Conservation (phyloP, 768 basidiomycete genomes). For the Russula lepida region DNA sequence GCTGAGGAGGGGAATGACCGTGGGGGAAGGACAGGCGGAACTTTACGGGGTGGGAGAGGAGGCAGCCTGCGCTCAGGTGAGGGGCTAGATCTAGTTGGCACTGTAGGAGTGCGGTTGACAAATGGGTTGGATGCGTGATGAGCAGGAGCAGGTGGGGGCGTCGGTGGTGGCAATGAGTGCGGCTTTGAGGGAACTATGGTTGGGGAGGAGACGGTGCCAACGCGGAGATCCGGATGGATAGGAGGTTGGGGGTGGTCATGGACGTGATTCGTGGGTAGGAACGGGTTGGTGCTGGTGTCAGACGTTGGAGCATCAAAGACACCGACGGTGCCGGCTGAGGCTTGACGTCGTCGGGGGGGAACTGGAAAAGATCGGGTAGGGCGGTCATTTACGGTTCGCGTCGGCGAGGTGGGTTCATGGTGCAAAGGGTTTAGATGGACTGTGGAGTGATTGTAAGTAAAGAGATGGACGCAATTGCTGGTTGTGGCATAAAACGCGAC, state of each 20-base stretch:
- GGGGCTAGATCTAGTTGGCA: neutral
- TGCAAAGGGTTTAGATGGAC: conserved; percentile 1
- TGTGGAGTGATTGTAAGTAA: neutral
- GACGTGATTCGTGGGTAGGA: conserved; percentile 1
- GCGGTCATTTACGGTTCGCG: conserved; percentile 13
- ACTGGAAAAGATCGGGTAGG: conserved; percentile 9
- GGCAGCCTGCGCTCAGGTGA: conserved; percentile 17
- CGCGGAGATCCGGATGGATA: conserved; percentile 16
- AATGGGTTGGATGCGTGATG: conserved; percentile 22
- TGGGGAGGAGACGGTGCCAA: conserved; percentile 11
- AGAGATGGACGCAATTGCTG: neutral
- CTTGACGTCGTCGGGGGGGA: conserved; percentile 16
- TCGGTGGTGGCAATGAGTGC: neutral
- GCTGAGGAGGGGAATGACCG: conserved; percentile 20
- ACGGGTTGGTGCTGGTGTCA: conserved; percentile 21
- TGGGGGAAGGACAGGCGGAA: conserved; percentile 20
- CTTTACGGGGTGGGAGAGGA: conserved; percentile 17
- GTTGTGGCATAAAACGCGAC: neutral
- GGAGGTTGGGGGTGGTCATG: conserved; percentile 17
- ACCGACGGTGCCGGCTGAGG: conserved; percentile 1
- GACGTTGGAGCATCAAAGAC: conserved; percentile 20
- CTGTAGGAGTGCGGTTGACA: conserved; percentile 10
- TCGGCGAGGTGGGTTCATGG: conserved; percentile 10
- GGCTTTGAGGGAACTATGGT: conserved; percentile 10
- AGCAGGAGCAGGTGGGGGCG: neutral